phyloP scores from a whole-genome alignment of 352 stramenopile genomes.

The Blastocystis sp. region DNA sequence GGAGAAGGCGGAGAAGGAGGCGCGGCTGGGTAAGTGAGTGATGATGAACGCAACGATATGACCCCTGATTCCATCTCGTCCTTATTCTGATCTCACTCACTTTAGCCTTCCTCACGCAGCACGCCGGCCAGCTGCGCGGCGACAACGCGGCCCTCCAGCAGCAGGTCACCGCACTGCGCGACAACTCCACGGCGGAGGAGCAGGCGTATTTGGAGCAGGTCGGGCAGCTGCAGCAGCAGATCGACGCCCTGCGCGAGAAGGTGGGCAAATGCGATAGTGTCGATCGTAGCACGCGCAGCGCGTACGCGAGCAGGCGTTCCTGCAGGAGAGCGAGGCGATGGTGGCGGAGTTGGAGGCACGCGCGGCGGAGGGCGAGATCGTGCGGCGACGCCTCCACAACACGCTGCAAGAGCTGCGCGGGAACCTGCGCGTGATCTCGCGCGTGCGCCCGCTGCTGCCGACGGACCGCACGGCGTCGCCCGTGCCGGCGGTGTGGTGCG shows the following conservation, averaged over 20 bases:
- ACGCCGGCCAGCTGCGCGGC: background rate
- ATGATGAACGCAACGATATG: slow-evolving; percentile 26
- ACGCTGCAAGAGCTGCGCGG: slow-evolving; percentile 97
- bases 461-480: slow-evolving; percentile 74
- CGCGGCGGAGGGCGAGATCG: slow-evolving; percentile 79
- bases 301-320: slow-evolving; percentile 37
- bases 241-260: slow-evolving; percentile 69
- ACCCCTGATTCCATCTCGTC: slow-evolving; percentile 13
- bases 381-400: slow-evolving; percentile 94
- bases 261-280: slow-evolving; percentile 8
- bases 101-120: background rate
- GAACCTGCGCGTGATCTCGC: slow-evolving; percentile 95
- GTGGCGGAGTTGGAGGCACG: slow-evolving; percentile 79
- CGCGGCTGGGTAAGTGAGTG: slow-evolving; percentile 48
- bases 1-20: slow-evolving; percentile 34
- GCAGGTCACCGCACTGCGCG: slow-evolving; percentile 69
- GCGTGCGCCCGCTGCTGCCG: slow-evolving; percentile 85
- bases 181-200: slow-evolving; percentile 45
- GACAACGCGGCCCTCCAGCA: slow-evolving; percentile 66
- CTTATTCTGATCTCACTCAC: slow-evolving; percentile 67
- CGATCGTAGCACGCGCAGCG: slow-evolving; percentile 53
- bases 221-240: slow-evolving; percentile 66
- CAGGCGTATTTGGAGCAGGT: slow-evolving; percentile 65
- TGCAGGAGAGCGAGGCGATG: slow-evolving; percentile 78
- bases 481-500: slow-evolving; percentile 66